phyloP scores from a whole-genome alignment of 129 eudicot genomes.

The Flaveria ramosissima region DNA sequence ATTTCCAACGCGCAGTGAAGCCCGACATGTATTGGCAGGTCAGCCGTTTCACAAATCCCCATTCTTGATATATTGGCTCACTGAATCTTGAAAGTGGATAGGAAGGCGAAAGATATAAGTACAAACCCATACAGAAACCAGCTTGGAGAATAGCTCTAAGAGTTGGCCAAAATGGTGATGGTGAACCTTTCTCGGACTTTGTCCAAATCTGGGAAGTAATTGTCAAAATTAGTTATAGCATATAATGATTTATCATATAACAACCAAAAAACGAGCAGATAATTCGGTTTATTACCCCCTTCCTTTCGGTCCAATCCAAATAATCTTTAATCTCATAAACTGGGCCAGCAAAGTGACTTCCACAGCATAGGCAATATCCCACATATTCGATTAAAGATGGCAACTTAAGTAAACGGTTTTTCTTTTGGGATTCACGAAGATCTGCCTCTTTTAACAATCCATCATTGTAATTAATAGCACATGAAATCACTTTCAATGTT shows the following conservation, averaged over 20 bases:
- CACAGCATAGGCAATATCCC: constrained; percentile 97
- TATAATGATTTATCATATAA: constrained; percentile 2
- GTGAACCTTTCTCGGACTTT: constrained; percentile 44
- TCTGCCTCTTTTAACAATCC: constrained; percentile 84
- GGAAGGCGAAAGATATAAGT: constrained; percentile 67
- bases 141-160: constrained; percentile 80
- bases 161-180: constrained; percentile 67
- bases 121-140: constrained; percentile 88
- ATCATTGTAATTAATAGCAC: constrained; percentile 92
- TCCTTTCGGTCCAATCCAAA: constrained; percentile 87
- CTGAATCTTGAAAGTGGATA: constrained; percentile 74
- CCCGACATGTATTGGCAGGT: constrained; percentile 85
- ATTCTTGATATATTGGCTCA: constrained; percentile 71
- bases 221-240: not conserved
- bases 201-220: constrained; percentile 63
- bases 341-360: constrained; percentile 98
- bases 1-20: constrained; percentile 95
- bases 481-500: constrained; percentile 93
- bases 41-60: constrained; percentile 76
- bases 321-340: constrained; percentile 93
- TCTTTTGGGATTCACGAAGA: constrained; percentile 90
- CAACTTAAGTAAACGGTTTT: constrained; percentile 71
- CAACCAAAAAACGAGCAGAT: not conserved
- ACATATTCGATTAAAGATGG: constrained; percentile 80
- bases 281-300: constrained; percentile 57